Conservation (phyloP, 2,329 filamentous ascomycete species). For the Fusarium sacchari region DNA sequence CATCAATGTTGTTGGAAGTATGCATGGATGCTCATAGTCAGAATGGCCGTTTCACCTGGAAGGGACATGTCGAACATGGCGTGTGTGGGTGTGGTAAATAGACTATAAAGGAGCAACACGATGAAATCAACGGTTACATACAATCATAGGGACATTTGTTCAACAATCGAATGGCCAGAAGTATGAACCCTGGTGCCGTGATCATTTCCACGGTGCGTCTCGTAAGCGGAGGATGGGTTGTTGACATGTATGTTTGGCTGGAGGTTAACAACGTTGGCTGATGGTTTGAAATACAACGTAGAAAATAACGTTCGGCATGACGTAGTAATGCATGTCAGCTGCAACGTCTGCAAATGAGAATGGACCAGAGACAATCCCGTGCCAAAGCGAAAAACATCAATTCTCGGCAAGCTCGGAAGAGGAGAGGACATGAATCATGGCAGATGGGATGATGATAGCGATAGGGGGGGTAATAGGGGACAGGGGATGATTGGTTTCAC, state of each 20-base stretch:
- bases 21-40: background rate
- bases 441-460: background rate
- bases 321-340: constrained; percentile 23
- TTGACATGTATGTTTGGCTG: background rate
- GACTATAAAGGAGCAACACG: background rate
- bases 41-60: background rate
- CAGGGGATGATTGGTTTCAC: background rate
- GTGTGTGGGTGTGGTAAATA: background rate
- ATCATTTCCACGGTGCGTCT: background rate
- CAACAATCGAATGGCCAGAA: background rate
- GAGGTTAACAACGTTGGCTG: constrained; percentile 1
- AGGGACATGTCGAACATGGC: background rate
- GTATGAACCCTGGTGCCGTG: background rate
- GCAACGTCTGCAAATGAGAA: background rate
- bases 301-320: constrained; percentile 20
- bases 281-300: background rate
- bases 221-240: background rate
- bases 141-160: background rate
- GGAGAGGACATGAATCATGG: background rate
- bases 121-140: background rate
- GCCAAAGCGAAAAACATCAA: constrained; percentile 12
- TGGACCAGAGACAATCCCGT: background rate
- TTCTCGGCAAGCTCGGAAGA: constrained; percentile 23
- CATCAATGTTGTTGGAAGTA: background rate
- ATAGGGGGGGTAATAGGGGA: background rate